phyloP scores from a whole-genome alignment of 176 grass and related monocot species.

The Ensete glaucum region DNA sequence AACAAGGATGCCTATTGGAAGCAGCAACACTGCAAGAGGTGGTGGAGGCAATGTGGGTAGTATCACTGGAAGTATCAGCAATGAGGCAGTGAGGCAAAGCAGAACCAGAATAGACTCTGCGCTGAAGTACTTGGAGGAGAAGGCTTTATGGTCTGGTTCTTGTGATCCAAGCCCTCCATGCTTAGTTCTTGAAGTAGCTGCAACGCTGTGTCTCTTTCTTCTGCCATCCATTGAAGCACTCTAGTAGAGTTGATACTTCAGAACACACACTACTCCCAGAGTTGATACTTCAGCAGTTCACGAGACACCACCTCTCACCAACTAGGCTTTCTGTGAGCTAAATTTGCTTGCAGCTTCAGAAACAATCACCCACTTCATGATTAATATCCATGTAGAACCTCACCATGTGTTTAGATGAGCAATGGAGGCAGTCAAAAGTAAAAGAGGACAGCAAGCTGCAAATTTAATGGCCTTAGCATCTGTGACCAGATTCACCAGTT shows the following conservation, averaged over 20 bases:
- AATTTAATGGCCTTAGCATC: too few relatives aligned
- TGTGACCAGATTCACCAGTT: too few relatives aligned
- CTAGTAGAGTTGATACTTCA: too few relatives aligned
- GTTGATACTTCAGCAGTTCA: neutral
- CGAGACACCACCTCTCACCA: neutral
- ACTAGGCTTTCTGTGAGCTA: neutral
- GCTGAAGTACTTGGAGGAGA: conserved; percentile 1
- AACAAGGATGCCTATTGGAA: neutral
- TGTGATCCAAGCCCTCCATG: neutral
- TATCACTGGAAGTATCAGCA: conserved; percentile 5
- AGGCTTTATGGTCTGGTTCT: neutral
- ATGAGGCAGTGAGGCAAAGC: neutral
- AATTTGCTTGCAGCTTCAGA: too few relatives aligned
- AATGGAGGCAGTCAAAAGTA: too few relatives aligned
- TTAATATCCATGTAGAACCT: too few relatives aligned
- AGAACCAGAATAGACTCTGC: neutral
- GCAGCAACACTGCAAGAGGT: neutral
- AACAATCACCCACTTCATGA: too few relatives aligned
- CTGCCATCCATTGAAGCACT: neutral
- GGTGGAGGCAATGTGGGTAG: neutral
- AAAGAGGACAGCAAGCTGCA: too few relatives aligned
- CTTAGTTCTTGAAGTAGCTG: neutral
- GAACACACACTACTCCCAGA: too few relatives aligned
- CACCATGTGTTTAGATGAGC: too few relatives aligned
- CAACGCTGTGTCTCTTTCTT: neutral